Evolutionary conservation across 2,329 filamentous ascomycete genomes (phyloP), one percentile per base, ranked within the genome.

Genomic region (Colletotrichum ledebouriae): DNA sequence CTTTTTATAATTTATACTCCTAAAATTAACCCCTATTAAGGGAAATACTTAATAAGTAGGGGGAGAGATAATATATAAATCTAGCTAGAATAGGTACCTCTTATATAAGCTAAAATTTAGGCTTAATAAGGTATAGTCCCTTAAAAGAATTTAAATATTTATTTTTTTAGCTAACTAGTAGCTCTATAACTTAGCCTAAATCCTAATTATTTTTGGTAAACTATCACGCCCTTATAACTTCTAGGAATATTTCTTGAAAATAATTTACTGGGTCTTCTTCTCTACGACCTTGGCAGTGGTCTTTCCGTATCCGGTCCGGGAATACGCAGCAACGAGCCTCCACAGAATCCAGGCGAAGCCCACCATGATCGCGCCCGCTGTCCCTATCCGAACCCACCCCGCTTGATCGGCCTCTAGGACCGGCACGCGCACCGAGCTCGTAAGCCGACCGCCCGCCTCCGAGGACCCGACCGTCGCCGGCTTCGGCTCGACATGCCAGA

Each of bases 401-500:
- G 82, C 80, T 17, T 82, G 81, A 33, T 83, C 80, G 46, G 88
- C 76, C 70, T 88, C 84, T 68, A 94, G 79, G 4, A 94, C 91
- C 0, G 92, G 92, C 4, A 93, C 89, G 2, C 79, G 80, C 29
- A 93, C 75, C 5, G 78, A 75, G 75, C 87, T 89, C 56, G 86
- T 80, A 22, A 93, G 78, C 55, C 75, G 76, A 37, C 73, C 73
- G 1, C 60, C 72, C 34, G 72, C 61, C 12, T 15, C 47, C 47
- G 13, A 39, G 6, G 42, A 37, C 2, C 75, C 74, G 1, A 72
- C 63, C 2, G 10, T n/a, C 49, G 29, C 49, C 49, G 85, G 77
- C n/a, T 75, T 75, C 1, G 91, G 90, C 41, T 84, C 81, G 2
- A 92, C 78, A 76, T 98, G 94, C 85, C 94, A 97, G 76, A 97